Evolutionary conservation across 2,329 filamentous ascomycete genomes (phyloP), one percentile per base, ranked within the genome.

Genomic region (Ceratocystis variospora): DNA sequence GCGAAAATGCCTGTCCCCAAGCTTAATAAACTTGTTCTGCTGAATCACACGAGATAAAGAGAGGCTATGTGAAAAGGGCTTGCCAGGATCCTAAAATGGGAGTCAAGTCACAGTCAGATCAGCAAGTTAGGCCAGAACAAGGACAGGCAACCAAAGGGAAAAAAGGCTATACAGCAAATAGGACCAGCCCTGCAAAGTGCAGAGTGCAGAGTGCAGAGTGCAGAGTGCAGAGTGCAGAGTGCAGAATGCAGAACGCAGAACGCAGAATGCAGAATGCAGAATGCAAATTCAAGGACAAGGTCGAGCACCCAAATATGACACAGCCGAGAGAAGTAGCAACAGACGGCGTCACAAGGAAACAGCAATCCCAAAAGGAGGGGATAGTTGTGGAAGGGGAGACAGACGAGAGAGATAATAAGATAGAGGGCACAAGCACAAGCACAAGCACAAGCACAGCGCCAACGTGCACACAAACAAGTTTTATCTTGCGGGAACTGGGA

Each of bases 51-150:
- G 55, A 59, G 17, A 59, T 8, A 10, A 59, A 17, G n/a, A 53
- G 48, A 41, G 48, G 22, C 48, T 19, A 53, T 53, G 37, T 41
- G 37, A 15, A 53, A 53, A 25, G 22, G 28, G 10, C 28, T n/a
- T 59, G 55, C 55, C 19, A 10, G 55, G 55, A 37, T 59, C 28
- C 33, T n/a, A n/a, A 37, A 59, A 59, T 59, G 55, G 55, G 33
- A 41, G 12, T 41, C 55, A 31, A 59, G 55, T n/a, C 55, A 59
- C 31, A 31, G 28, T 59, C 55, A 59, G 55, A 59, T 59, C 55
- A 37, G 55, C 55, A 59, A 59, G 55, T 37, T 59, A 37, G 22
- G 31, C 28, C 33, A 17, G n/a, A 59, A 17, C 15, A 22, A 59
- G 12, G 6, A 10, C 22, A 53, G 48, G 48, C 48, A 50, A 22